phyloP scores from a whole-genome alignment of 2,329 filamentous ascomycete species.

The Claviceps spartinae region DNA sequence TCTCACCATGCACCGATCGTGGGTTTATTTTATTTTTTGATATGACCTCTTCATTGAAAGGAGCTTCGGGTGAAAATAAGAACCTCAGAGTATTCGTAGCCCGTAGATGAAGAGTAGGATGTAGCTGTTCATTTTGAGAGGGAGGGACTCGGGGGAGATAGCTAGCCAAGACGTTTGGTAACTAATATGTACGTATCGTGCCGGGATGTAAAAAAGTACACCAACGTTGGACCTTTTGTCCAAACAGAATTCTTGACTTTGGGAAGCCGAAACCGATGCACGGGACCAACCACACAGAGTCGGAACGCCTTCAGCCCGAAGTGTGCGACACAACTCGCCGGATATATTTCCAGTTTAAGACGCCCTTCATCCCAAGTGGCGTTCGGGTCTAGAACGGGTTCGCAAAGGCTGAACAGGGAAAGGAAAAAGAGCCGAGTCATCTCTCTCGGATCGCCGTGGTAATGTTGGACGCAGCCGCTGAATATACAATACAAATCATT shows the following conservation, averaged over 20 bases:
- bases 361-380: background rate
- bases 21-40: background rate
- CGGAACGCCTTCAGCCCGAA: background rate
- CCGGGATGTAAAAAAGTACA: no score
- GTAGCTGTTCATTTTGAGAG: background rate
- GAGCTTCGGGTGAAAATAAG: no score
- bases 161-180: no score
- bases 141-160: background rate
- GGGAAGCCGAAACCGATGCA: no score
- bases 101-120: no score
- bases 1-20: no score
- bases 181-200: no score
- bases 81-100: no score
- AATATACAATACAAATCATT: background rate
- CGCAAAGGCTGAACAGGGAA: background rate
- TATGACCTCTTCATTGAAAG: no score
- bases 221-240: background rate
- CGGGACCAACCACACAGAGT: background rate
- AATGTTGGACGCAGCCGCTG: background rate
- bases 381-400: background rate
- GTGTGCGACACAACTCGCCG: background rate
- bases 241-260: background rate
- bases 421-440: background rate
- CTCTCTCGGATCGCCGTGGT: background rate
- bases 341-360: background rate